These are phyloP conservation scores for Saksenaea vasiformis DNA, from an alignment of 371 early-diverging fungal genomes.

Conservation along the genomic window DNA sequence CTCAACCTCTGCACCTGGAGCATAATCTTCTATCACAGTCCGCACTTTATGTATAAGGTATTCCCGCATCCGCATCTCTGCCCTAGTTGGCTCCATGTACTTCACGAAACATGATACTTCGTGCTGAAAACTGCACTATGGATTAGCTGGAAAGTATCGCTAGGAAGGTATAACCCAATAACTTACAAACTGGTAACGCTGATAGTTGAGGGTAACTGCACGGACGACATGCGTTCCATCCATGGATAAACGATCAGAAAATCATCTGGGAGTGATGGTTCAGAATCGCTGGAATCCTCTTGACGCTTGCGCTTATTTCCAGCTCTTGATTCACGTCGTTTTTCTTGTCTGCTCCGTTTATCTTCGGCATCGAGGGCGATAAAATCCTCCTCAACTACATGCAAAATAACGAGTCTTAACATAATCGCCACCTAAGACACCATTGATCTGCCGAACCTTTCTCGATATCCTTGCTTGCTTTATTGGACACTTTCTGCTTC, in stretches of 20 bases:
- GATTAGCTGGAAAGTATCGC: background rate
- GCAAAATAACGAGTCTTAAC: background rate
- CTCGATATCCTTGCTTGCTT: background rate
- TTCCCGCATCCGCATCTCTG: constrained; percentile 76
- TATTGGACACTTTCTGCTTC: background rate
- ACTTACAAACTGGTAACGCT: constrained; percentile 15
- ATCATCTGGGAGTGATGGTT: background rate
- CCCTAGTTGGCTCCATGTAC: constrained; percentile 78
- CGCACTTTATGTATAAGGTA: constrained; percentile 68
- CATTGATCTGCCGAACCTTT: background rate
- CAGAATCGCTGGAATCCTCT: constrained; percentile 1
- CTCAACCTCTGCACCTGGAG: constrained; percentile 45
- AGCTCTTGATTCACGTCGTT: constrained; percentile 12
- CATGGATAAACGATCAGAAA: constrained; percentile 17
- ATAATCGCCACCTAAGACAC: background rate
- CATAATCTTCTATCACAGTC: constrained; percentile 41
- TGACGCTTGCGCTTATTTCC: constrained; percentile 8
- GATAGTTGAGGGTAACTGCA: background rate
- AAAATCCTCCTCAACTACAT: constrained; percentile 24
- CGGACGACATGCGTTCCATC: constrained; percentile 15
- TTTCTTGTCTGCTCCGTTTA: constrained; percentile 20
- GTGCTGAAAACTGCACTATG: constrained; percentile 20
- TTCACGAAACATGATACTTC: constrained; percentile 31
- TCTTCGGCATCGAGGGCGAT: constrained; percentile 22
- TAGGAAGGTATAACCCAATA: background rate